Conservation (phyloP, 495 filamentous ascomycete genomes). For the Penicillium manginii region DNA sequence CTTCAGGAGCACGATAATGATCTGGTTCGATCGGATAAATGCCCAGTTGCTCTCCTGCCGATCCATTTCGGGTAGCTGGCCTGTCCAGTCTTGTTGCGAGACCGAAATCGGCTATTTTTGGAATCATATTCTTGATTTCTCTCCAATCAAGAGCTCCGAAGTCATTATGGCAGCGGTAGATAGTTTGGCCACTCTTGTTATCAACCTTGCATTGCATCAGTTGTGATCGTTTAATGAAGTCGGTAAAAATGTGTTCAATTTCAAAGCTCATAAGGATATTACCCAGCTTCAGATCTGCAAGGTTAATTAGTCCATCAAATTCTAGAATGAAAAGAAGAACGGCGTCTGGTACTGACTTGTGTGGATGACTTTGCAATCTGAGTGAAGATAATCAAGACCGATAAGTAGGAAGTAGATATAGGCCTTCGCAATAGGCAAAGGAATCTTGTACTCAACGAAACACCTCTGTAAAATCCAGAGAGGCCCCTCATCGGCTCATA, state of each 20-base stretch:
- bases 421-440: slow-evolving; percentile 39
- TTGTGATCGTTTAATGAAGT: slow-evolving; percentile 43
- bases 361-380: slow-evolving; percentile 42
- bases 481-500: slow-evolving; percentile 45
- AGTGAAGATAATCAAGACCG: slow-evolving; percentile 52
- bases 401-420: slow-evolving; percentile 44
- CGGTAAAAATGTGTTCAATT: slow-evolving; percentile 44
- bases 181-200: slow-evolving; percentile 33
- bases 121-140: slow-evolving; percentile 37
- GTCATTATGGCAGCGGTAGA: slow-evolving; percentile 46
- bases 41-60: slow-evolving; percentile 39
- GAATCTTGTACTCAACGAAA: slow-evolving; percentile 33
- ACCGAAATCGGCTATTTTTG: slow-evolving; percentile 87
- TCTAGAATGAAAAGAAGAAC: slow-evolving; percentile 21
- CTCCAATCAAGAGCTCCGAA: slow-evolving; percentile 48
- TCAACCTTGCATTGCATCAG: slow-evolving; percentile 47
- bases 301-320: slow-evolving; percentile 27
- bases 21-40: slow-evolving; percentile 50
- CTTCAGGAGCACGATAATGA: slow-evolving; percentile 52
- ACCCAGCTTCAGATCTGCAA: slow-evolving; percentile 53
- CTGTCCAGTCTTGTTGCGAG: slow-evolving; percentile 69
- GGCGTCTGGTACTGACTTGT: slow-evolving; percentile 31
- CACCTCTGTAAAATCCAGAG: slow-evolving; percentile 40
- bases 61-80: too few relatives aligned
- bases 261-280: slow-evolving; percentile 53